Percentiles rank a stretch among this genome's conserved stretches.
phyloP scores from a whole-genome alignment of 805 yeast genomes.

The Phaffomyces opuntiae region DNA sequence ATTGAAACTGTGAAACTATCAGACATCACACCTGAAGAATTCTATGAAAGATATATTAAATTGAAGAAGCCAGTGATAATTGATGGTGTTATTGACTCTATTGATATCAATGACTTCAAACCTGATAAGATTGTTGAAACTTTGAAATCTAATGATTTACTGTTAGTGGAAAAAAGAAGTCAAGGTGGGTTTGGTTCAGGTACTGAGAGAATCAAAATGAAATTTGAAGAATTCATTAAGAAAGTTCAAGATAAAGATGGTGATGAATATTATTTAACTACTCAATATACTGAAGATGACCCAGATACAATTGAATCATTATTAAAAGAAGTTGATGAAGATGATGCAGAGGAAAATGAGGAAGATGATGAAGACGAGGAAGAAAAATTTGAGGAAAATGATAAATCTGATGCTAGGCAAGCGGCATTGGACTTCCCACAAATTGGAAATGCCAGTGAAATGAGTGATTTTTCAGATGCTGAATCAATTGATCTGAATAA shows the following conservation, averaged over 20 bases:
- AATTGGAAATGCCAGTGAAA: not conserved
- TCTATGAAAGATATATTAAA: conserved; percentile 11
- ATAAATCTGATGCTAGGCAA: conserved; percentile 9
- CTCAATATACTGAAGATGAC: conserved; percentile 54
- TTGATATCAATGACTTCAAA: conserved; percentile 29
- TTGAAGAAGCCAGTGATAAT: conserved; percentile 41
- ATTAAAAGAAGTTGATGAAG: conserved; percentile 1
- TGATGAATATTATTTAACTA: conserved; percentile 54
- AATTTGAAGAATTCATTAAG: conserved; percentile 40
- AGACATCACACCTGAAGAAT: conserved; percentile 4
- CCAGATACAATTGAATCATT: conserved; percentile 17
- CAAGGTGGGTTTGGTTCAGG: conserved; percentile 69
- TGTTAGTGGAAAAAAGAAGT: conserved; percentile 54
- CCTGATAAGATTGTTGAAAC: conserved; percentile 30
- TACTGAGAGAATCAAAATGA: conserved; percentile 42
- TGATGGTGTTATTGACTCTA: conserved; percentile 29
- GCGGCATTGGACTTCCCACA: conserved; percentile 8
- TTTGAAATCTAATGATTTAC: conserved; percentile 27
- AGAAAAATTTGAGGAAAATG: conserved; percentile 7
- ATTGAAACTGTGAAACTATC: conserved; percentile 2
- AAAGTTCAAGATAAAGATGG: conserved; percentile 35
- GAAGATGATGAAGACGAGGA: conserved; percentile 14
- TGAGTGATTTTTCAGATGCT: conserved; percentile 27
- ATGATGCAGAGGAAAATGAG: conserved; percentile 14
- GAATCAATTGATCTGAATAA: conserved; percentile 38